These are phyloP conservation scores for Parathielavia appendiculata DNA, from an alignment of 495 filamentous ascomycete species.

Conservation along the genomic window DNA sequence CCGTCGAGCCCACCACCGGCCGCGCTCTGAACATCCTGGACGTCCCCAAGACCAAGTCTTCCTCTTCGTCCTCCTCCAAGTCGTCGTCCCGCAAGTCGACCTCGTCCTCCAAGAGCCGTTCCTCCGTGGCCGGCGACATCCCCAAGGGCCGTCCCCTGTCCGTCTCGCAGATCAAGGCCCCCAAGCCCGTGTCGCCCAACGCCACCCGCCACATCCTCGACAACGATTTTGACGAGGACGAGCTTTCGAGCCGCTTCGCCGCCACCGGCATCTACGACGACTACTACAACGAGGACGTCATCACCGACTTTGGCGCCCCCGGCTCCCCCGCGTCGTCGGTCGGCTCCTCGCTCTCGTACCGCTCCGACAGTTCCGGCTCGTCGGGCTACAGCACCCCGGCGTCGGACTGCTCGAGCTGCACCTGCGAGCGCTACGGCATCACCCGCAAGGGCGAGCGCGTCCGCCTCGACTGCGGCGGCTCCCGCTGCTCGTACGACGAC, in stretches of 20 bases:
- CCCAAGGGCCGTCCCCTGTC: conserved; percentile 83
- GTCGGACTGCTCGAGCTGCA: conserved; percentile 57
- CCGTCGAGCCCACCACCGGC: conserved; percentile 93
- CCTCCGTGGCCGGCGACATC: conserved; percentile 49
- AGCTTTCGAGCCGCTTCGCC: conserved; percentile 68
- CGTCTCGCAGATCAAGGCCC: conserved; percentile 81
- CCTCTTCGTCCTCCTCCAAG: conserved; percentile 45
- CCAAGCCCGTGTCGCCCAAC: conserved; percentile 82
- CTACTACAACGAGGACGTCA: conserved; percentile 54
- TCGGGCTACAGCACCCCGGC: conserved; percentile 61
- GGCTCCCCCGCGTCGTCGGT: conserved; percentile 61
- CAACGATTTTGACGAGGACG: conserved; percentile 62
- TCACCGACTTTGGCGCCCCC: conserved; percentile 48
- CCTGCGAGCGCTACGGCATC: conserved; percentile 93
- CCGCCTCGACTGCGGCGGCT: conserved; percentile 89
- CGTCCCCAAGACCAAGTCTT: conserved; percentile 48
- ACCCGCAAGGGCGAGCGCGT: conserved; percentile 85
- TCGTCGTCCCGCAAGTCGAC: conserved; percentile 33
- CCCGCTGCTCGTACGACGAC: conserved; percentile 72
- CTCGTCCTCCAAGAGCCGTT: conserved; percentile 31
- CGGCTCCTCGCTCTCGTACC: conserved; percentile 69
- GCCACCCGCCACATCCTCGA: conserved; percentile 80
- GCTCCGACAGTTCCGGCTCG: conserved; percentile 68
- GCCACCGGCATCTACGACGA: conserved; percentile 66
- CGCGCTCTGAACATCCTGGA: conserved; percentile 81